phyloP scores from a whole-genome alignment of 352 stramenopile genomes.

The Phytophthora brassicae region DNA sequence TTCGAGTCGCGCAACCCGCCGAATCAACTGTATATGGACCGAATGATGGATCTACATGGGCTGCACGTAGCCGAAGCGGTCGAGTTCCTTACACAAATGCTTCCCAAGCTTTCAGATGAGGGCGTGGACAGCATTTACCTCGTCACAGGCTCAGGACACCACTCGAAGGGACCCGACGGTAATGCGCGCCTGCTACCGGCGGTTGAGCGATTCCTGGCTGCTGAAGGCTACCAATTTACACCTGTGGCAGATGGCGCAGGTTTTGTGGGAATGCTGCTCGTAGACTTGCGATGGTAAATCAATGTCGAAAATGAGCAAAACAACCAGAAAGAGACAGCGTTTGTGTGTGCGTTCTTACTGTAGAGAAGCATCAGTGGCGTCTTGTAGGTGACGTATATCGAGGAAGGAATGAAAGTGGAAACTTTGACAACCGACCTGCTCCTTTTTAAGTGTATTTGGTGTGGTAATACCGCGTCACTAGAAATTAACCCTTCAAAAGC shows the following conservation, averaged over 20 bases:
- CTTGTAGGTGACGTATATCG: constrained; percentile 7
- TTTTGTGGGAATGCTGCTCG: constrained; percentile 84
- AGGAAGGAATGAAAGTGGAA: constrained; percentile 12
- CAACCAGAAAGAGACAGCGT: constrained; percentile 26
- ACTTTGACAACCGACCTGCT: not conserved
- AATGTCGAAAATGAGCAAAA: constrained; percentile 24
- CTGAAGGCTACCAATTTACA: constrained; percentile 75
- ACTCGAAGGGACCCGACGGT: constrained; percentile 68
- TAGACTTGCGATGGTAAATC: constrained; percentile 75
- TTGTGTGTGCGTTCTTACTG: constrained; percentile 13
- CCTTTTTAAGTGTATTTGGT: constrained; percentile 13
- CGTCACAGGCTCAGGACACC: constrained; percentile 81
- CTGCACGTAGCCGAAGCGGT: constrained; percentile 81
- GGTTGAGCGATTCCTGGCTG: constrained; percentile 75
- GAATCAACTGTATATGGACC: constrained; percentile 75
- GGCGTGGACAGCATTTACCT: constrained; percentile 77
- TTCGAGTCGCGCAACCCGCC: constrained; percentile 80
- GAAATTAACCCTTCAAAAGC: too few species aligned
- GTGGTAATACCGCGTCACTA: too few species aligned
- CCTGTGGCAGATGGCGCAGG: constrained; percentile 69
- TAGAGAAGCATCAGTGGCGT: constrained; percentile 3
- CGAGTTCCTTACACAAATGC: constrained; percentile 73
- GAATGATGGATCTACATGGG: constrained; percentile 82
- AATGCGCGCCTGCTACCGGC: constrained; percentile 75
- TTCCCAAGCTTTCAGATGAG: constrained; percentile 70